Percentiles rank a stretch among this genome's conserved stretches.
Conservation (phyloP, 73 alveolate genomes). For the Effrenium voratum region DNA sequence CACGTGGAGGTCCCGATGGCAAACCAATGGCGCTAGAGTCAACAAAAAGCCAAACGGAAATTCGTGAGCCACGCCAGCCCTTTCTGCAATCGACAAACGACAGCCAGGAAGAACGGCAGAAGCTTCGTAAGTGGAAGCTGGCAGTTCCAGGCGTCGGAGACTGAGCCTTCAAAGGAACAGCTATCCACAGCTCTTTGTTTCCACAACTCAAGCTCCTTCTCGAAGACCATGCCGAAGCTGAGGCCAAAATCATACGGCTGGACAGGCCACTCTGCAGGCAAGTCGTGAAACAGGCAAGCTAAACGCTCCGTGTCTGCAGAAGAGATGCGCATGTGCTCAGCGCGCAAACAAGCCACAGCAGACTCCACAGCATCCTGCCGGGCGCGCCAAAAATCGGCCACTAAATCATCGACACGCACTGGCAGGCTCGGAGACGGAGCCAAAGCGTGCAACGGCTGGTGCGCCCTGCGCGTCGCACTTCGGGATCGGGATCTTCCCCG, state of each 20-base stretch:
- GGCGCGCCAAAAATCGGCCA: no score
- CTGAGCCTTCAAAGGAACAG: neutral
- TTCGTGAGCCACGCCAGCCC: neutral
- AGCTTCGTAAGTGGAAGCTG: neutral
- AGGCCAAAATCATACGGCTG: constrained; percentile 4
- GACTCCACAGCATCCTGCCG: no score
- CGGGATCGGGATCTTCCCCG: no score
- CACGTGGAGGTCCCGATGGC: neutral
- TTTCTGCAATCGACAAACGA: neutral
- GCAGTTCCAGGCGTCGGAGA: neutral
- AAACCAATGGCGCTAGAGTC: neutral
- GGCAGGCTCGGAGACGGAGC: no score
- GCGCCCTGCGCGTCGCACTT: no score
- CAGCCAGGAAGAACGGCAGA: constrained; percentile 20
- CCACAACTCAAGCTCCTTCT: neutral
- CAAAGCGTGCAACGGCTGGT: no score
- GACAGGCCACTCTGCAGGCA: neutral
- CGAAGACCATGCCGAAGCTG: neutral
- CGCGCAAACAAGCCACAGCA: no score
- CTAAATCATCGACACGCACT: no score
- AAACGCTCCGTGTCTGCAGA: neutral
- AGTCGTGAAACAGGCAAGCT: neutral
- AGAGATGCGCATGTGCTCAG: no score
- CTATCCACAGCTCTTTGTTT: neutral
- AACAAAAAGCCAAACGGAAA: neutral